Base-by-base conservation (phyloP, 1,139 yeast genomes). In the Kodamaea anthophila region DNA sequence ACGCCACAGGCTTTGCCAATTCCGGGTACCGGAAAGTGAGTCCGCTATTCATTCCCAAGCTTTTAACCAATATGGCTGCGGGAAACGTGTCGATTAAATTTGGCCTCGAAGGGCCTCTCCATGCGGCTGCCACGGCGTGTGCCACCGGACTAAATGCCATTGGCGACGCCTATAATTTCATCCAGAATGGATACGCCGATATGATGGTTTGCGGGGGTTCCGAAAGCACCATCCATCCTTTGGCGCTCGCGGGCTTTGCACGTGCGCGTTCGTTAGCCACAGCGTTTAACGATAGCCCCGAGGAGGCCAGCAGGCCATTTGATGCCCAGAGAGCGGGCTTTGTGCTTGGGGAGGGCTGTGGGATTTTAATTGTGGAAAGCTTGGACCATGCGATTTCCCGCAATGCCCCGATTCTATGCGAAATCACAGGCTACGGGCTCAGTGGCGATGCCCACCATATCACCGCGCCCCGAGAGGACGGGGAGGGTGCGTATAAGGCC, bases 111-210 rank as follows among this genome's bases (percentile, higher is more conserved):
- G 99, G 98, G 0, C 95, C 96, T 2, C 75, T 84, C 33, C 96
- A 87, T 50, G 65, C 95, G 0, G 93, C 80, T 0, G 74, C 95
- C 1, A 87, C 97, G 0, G 98, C 98, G 1, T 93, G 99, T 60
- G 95, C 98, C 3, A 87, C 98, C 0, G 99, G 99, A 0, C 73
- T 84, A 18, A 94, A 91, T 49, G 74, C 96, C 0, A 79, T 93
- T 33, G 97, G 98, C 3, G 99, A 93, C 49, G 96, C 96, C 0
- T 74, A 67, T 42, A 74, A 88, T 43, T 80, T 87, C 49, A 84
- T 93, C 36, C 62, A 68, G 38, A 75, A 78, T 36, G 94, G 86
- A 2, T 82, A 82, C 59, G 86, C 93, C 6, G 79, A 87, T 41
- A 83, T 80, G 6, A 85, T 88, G 78, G 66, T 93, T 2, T 93